Evolutionary conservation across 179 eudicot species (phyloP), one percentile per base, ranked within the genome.

Genomic region (Corrigiola litoralis): DNA sequence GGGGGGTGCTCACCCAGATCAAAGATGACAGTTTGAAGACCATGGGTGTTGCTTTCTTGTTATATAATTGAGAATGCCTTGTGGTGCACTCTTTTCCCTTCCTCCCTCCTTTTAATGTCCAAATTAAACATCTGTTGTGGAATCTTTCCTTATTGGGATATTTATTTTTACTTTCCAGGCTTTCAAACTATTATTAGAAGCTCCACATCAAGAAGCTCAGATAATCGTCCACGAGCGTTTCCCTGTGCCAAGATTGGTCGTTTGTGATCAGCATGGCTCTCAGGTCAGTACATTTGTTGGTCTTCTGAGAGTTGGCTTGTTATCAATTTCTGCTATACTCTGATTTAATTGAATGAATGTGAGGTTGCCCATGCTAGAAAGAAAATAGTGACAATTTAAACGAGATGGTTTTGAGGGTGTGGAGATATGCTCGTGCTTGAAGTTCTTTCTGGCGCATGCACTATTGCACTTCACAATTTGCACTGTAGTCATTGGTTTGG

Each of bases 211-310:
- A 41, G 98, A 92, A 70, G 90, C 94, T 40, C 84, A 87, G 60
- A 71, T 81, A 40, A 85, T 92, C 47, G 75, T 90, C 51, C 88
- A 75, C 16, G 98, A 92, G 2, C 92, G 97, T 46, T 92, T 92
- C 63, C 98, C 98, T n/a, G 90, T 90, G 55, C 96, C 98, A 4
- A 84, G 98, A 82, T 80, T 92, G 69, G 98, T 92, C 37, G 86
- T 92, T 8, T 92, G 98, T 24, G 97, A 92, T 87, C 98, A 92
- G 75, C 98, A 92, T 73, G 98, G 98, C 51, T 92, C 98, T 52
- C 98, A 92, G 98, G 98, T 92, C 27, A 70, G 80, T 72, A 33
- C 49, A 56, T 71, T 46, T 51, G 13, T 64, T 56, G 60, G 16
- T 45, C 18, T 60, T 44, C 40, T 10, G 12, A 23, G 31, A 6